These are phyloP conservation scores for Plasmodium gaboni DNA, from an alignment of 169 alveolate species.

Conservation along the genomic window DNA sequence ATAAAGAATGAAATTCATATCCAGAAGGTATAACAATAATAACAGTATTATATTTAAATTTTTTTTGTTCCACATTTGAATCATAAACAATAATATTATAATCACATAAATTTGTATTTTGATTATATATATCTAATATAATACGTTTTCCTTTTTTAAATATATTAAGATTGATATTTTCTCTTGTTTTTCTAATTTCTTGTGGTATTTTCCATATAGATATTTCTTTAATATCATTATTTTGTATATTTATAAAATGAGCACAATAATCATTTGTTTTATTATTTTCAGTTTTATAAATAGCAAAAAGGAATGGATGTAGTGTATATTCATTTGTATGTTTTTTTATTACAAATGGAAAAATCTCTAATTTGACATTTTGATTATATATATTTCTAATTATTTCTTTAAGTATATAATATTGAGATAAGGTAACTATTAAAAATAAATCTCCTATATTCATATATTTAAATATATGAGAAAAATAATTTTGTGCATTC, in stretches of 20 bases:
- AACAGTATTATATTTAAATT: conserved; percentile 40
- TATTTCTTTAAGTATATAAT: conserved; percentile 81
- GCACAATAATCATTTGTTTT: conserved; percentile 20
- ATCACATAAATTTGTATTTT: conserved; percentile 29
- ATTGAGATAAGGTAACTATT: conserved; percentile 81
- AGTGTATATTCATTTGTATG: conserved; percentile 42
- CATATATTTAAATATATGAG: conserved; percentile 75
- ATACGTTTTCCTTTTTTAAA: conserved; percentile 73
- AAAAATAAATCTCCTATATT: conserved; percentile 80
- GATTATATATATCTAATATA: conserved; percentile 38
- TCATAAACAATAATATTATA: conserved; percentile 68
- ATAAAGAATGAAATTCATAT: conserved; percentile 68
- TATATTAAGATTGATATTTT: conserved; percentile 21
- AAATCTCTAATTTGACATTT: conserved; percentile 78
- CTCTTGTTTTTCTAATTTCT: conserved; percentile 44
- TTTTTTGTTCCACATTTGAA: not conserved
- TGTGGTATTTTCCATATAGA: conserved; percentile 67
- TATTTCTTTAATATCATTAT: conserved; percentile 3
- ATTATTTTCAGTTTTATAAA: conserved; percentile 37
- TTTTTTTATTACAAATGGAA: conserved; percentile 76
- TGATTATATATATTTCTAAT: conserved; percentile 79
- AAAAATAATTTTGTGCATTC: conserved; percentile 79
- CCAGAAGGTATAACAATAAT: conserved; percentile 69
- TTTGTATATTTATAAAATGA: conserved; percentile 8
- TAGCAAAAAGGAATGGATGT: conserved; percentile 64